Conservation (phyloP, 2,329 filamentous ascomycete species). For the Aspergillus phoenicis region DNA sequence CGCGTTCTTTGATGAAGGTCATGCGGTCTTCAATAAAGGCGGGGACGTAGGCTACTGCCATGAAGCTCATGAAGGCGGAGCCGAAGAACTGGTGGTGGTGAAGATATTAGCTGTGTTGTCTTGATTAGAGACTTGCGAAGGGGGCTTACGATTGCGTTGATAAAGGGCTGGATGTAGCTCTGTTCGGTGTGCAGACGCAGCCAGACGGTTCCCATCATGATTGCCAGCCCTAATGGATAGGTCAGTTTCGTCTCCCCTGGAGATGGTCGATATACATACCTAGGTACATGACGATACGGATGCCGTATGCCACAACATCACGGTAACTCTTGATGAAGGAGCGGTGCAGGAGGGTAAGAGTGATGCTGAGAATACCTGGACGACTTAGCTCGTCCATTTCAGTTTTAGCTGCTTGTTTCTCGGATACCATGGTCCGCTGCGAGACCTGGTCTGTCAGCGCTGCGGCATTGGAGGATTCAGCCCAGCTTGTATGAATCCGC, state of each 20-base stretch:
- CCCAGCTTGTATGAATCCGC: constrained; percentile 60
- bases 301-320: constrained; percentile 81
- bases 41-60: constrained; percentile 83
- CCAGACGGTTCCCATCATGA: constrained; percentile 90
- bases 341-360: constrained; percentile 70
- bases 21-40: constrained; percentile 77
- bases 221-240: constrained; percentile 61
- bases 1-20: constrained; percentile 74
- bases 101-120: not conserved
- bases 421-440: constrained; percentile 16
- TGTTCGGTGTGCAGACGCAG: constrained; percentile 70
- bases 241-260: constrained; percentile 6
- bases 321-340: constrained; percentile 82
- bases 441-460: constrained; percentile 34
- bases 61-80: constrained; percentile 75
- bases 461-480: constrained; percentile 47
- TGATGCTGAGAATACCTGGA: constrained; percentile 55
- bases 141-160: constrained; percentile 68
- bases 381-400: constrained; percentile 26
- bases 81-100: constrained; percentile 60
- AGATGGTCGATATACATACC: constrained; percentile 40
- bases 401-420: constrained; percentile 30
- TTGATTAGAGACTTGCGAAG: not conserved
- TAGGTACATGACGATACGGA: constrained; percentile 80
- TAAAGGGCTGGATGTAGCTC: constrained; percentile 75